Conservation (phyloP, 78 protist species). For the Protostelium mycophagum region DNA sequence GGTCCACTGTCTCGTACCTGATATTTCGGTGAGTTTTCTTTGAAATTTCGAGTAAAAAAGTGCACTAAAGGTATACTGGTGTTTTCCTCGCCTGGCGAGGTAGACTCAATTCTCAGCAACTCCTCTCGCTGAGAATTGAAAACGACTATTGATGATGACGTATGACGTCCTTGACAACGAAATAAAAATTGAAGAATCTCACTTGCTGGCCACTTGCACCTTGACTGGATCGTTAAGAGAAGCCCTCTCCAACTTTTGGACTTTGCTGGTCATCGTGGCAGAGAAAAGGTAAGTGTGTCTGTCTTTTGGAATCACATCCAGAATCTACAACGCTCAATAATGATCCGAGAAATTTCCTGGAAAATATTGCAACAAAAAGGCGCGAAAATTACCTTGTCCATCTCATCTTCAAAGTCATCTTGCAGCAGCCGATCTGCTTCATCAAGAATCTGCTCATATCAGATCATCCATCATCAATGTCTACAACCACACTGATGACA, state of each 20-base stretch:
- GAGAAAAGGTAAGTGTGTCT: constrained; percentile 86
- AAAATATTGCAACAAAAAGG: too few relatives aligned
- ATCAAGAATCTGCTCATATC: constrained; percentile 85
- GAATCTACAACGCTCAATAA: too few relatives aligned
- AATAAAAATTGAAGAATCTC: too few relatives aligned
- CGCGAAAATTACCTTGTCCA: constrained; percentile 27
- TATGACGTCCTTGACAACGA: too few relatives aligned
- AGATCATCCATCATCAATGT: not conserved
- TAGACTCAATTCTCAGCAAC: too few relatives aligned
- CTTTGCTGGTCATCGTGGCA: constrained; percentile 98
- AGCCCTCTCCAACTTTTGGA: constrained; percentile 89
- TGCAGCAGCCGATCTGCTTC: constrained; percentile 96
- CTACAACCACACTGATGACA: not conserved
- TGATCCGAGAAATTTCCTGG: not conserved
- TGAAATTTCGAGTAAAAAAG: constrained; percentile 4
- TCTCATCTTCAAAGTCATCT: constrained; percentile 93
- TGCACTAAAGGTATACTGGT: too few relatives aligned
- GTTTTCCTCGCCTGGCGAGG: too few relatives aligned
- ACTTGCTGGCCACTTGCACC: constrained; percentile 49
- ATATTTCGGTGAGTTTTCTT: not conserved
- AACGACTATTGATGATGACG: too few relatives aligned
- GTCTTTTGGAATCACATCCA: constrained; percentile 67
- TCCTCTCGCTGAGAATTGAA: too few relatives aligned
- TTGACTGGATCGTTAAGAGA: constrained; percentile 88
- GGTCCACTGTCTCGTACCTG: constrained; percentile 79